These are phyloP conservation scores for Peronosclerospora sorghi DNA, from an alignment of 352 stramenopile genomes.

Conservation along the genomic window DNA sequence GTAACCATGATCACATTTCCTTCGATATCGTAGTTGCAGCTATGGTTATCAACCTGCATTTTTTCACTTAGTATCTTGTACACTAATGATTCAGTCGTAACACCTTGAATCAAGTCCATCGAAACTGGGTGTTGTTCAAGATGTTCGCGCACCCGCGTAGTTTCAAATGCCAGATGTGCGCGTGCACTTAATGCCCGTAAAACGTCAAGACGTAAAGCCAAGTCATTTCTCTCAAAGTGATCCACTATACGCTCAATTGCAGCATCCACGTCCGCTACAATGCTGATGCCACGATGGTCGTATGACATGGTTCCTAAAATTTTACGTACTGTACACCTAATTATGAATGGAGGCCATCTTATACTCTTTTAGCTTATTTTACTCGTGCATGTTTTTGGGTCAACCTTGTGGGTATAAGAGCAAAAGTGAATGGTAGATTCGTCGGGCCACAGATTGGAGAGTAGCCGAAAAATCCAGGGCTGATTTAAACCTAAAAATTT, in stretches of 20 bases:
- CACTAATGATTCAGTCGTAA: conserved; percentile 32
- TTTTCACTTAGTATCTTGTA: conserved; percentile 34
- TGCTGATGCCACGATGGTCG: conserved; percentile 49
- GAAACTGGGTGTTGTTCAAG: conserved; percentile 46
- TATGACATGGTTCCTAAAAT: conserved; percentile 23
- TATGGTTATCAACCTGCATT: conserved; percentile 42
- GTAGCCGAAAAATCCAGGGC: too few species aligned
- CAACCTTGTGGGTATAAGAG: too few species aligned
- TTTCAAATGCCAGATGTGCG: conserved; percentile 57
- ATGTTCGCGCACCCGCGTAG: conserved; percentile 45
- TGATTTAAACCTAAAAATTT: too few species aligned
- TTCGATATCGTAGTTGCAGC: conserved; percentile 49
- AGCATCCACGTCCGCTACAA: conserved; percentile 43
- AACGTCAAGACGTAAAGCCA: conserved; percentile 57
- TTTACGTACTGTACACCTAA: neutral
- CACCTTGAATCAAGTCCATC: conserved; percentile 43
- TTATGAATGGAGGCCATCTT: too few species aligned
- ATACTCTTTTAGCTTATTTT: too few species aligned
- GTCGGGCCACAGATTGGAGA: too few species aligned
- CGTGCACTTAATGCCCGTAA: conserved; percentile 46
- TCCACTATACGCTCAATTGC: conserved; percentile 61
- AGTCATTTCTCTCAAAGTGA: conserved; percentile 59
- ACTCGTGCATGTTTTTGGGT: too few species aligned
- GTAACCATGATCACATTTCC: conserved; percentile 51
- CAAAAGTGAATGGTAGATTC: too few species aligned